Conservation (phyloP, 345 rosid genomes). For the Populus pruinosa region DNA sequence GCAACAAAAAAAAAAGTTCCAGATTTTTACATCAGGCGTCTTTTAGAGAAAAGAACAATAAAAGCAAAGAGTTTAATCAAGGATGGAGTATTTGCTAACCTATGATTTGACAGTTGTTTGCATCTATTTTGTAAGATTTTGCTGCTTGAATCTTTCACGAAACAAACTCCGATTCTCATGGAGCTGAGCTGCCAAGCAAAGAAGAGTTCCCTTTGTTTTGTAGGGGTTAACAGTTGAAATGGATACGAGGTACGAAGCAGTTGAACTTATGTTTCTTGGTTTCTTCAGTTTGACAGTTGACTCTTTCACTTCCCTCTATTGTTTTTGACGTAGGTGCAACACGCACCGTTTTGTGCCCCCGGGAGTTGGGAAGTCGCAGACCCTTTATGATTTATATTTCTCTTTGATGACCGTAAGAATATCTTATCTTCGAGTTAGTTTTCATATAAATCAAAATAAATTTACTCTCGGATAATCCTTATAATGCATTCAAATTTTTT, state of each 20-base stretch:
- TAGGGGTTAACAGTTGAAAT: conserved; percentile 7
- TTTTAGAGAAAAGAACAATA: background rate
- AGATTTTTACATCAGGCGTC: background rate
- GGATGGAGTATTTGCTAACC: background rate
- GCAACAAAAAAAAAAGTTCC: background rate
- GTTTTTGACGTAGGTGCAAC: too few species aligned
- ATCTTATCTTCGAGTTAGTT: too few species aligned
- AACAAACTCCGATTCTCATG: background rate
- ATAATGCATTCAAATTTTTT: too few species aligned
- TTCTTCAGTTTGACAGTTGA: background rate
- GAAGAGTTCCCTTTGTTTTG: background rate
- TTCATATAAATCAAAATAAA: too few species aligned
- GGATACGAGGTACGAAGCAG: background rate
- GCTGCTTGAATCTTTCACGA: background rate
- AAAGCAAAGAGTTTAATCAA: background rate
- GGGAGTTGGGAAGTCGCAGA: background rate
- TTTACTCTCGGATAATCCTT: too few species aligned
- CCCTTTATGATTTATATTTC: too few species aligned
- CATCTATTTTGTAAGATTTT: background rate
- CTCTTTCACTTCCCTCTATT: background rate
- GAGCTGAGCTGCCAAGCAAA: conserved; percentile 7
- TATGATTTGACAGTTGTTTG: background rate
- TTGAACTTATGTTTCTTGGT: background rate
- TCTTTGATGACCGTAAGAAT: too few species aligned
- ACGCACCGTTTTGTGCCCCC: background rate